A percentile compares a stretch with the other conserved stretches of the same genome.
These are phyloP conservation scores for Insectozyma bohioensis DNA, from an alignment of 1,139 yeast genomes.

Conservation along the genomic window DNA sequence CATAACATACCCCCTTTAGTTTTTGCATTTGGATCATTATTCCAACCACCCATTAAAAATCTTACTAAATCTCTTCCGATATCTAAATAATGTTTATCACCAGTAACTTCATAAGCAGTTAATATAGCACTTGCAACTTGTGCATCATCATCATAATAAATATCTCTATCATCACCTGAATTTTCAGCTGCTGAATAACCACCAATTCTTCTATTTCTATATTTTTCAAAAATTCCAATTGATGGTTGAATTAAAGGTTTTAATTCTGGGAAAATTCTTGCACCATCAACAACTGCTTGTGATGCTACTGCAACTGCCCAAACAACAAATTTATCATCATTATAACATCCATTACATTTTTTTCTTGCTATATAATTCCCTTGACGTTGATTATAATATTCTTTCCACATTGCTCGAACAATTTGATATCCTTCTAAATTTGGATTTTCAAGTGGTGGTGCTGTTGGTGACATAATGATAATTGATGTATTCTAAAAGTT, in stretches of 20 bases:
- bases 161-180: conserved; percentile 56
- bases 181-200: conserved; percentile 63
- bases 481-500: too few species aligned
- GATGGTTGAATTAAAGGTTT: conserved; percentile 59
- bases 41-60: conserved; percentile 70
- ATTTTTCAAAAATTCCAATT: conserved; percentile 49
- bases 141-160: conserved; percentile 76
- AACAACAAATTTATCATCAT: conserved; percentile 55
- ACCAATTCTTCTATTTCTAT: conserved; percentile 49
- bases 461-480: conserved; percentile 7
- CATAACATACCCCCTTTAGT: conserved; percentile 64
- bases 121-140: conserved; percentile 69
- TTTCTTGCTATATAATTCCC: conserved; percentile 45
- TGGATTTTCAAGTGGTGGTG: conserved; percentile 28
- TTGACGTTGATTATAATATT: conserved; percentile 44
- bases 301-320: conserved; percentile 72
- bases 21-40: conserved; percentile 39
- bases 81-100: conserved; percentile 51
- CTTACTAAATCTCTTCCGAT: conserved; percentile 59
- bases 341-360: conserved; percentile 50
- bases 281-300: conserved; percentile 63
- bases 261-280: conserved; percentile 57
- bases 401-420: conserved; percentile 45
- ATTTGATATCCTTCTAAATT: conserved; percentile 53
- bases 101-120: conserved; percentile 70